Evolutionary conservation across 2,329 filamentous ascomycete species (phyloP).

Genomic region (Aspergillus sp.): DNA sequence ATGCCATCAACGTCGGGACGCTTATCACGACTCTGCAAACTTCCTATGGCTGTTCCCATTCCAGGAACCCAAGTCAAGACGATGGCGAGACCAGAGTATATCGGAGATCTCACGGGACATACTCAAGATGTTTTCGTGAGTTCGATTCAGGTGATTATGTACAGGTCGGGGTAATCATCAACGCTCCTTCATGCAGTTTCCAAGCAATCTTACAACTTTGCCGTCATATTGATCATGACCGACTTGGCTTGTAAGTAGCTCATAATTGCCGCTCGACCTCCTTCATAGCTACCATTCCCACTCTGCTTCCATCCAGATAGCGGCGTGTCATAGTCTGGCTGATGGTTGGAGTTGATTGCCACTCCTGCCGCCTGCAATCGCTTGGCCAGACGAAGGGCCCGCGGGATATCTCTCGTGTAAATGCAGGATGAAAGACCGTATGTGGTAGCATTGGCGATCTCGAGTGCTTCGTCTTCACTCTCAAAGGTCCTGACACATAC

Average conservation of each 20-base stretch:
- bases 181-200: not conserved
- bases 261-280: constrained; percentile 1
- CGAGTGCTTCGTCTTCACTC: constrained; percentile 8
- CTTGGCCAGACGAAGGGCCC: constrained; percentile 9
- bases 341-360: constrained; percentile 10
- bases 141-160: not conserved
- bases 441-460: constrained; percentile 5
- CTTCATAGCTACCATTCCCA: constrained; percentile 3
- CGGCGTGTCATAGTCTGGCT: constrained; percentile 1
- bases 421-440: constrained; percentile 10
- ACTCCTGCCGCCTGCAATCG: constrained; percentile 9
- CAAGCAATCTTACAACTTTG: not conserved
- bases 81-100: no score
- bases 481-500: constrained; percentile 9
- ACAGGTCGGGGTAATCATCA: not conserved
- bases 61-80: no score
- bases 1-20: no score
- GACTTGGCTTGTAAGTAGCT: constrained; percentile 2
- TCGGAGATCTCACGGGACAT: no score
- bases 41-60: no score
- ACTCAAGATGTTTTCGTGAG: not conserved
- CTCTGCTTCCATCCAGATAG: constrained; percentile 1
- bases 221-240: constrained; percentile 1
- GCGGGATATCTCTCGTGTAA: constrained; percentile 7
- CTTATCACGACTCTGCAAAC: no score